Conservation (phyloP, 2,329 filamentous ascomycete species). For the Laburnicola sp. region DNA sequence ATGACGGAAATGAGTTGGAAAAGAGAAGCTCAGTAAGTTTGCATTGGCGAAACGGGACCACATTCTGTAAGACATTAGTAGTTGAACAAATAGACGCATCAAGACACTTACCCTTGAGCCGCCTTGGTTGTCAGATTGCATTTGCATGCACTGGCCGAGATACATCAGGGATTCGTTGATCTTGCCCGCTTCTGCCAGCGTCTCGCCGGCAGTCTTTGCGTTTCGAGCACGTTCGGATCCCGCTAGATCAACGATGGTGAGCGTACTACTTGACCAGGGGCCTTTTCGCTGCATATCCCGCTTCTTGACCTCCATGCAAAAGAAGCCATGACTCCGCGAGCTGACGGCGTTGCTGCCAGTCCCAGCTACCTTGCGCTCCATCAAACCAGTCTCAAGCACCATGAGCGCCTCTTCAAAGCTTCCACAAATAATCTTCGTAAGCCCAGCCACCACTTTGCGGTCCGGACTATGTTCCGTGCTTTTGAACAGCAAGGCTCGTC, state of each 20-base stretch:
- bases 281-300: slow-evolving; percentile 60
- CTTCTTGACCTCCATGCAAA: slow-evolving; percentile 93
- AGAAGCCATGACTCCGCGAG: slow-evolving; percentile 93
- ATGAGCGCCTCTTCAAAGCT: slow-evolving; percentile 82
- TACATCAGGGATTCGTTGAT: slow-evolving; percentile 99
- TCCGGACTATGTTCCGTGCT: slow-evolving; percentile 84
- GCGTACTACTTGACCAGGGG: slow-evolving; percentile 73
- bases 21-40: slow-evolving; percentile 58
- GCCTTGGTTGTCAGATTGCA: slow-evolving; percentile 79
- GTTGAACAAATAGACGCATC: background rate
- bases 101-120: slow-evolving; percentile 66
- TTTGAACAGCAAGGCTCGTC: slow-evolving; percentile 89
- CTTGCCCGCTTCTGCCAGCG: slow-evolving; percentile 92
- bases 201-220: slow-evolving; percentile 90
- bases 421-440: slow-evolving; percentile 86
- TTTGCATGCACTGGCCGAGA: slow-evolving; percentile 92
- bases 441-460: slow-evolving; percentile 89
- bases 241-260: slow-evolving; percentile 90
- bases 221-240: slow-evolving; percentile 92
- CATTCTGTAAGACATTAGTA: slow-evolving; percentile 43
- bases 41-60: slow-evolving; percentile 71
- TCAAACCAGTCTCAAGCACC: slow-evolving; percentile 85
- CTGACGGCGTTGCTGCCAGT: slow-evolving; percentile 93
- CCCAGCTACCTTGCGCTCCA: slow-evolving; percentile 83
- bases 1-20: slow-evolving; percentile 54